Percentiles rank a stretch among this genome's conserved stretches.
phyloP scores from a whole-genome alignment of 179 eudicot genomes.

The Actinidia polygama region DNA sequence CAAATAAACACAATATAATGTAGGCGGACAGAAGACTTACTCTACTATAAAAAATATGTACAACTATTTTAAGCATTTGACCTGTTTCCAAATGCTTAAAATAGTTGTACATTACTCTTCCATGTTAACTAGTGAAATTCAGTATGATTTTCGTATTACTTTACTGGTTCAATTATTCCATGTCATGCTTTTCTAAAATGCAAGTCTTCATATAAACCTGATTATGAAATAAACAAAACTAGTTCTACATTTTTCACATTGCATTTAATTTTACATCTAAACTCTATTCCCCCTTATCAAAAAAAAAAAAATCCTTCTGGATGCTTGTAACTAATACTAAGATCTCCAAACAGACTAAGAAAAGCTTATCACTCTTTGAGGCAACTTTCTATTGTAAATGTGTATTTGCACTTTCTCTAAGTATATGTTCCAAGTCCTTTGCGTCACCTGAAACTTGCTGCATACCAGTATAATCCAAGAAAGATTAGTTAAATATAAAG shows the following conservation, averaged over 20 bases:
- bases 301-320: neutral
- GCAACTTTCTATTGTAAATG: constrained; percentile 53
- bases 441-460: too few relatives aligned
- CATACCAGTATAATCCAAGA: constrained; percentile 13
- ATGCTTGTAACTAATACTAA: neutral
- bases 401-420: too few relatives aligned
- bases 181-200: constrained; percentile 1
- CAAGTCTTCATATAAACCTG: neutral
- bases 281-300: neutral
- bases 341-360: neutral
- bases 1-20: neutral
- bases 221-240: neutral
- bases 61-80: constrained; percentile 61
- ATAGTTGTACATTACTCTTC: neutral
- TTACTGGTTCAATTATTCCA: neutral
- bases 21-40: constrained; percentile 36
- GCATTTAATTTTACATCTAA: neutral
- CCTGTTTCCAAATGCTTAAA: neutral
- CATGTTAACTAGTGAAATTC: neutral
- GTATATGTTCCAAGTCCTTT: constrained; percentile 83
- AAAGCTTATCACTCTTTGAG: constrained; percentile 63
- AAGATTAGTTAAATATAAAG: neutral
- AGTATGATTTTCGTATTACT: neutral
- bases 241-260: neutral
- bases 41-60: constrained; percentile 55